These are phyloP conservation scores for Trichomonas vaginalis DNA, from an alignment of 208 protist genomes.

Conservation along the genomic window DNA sequence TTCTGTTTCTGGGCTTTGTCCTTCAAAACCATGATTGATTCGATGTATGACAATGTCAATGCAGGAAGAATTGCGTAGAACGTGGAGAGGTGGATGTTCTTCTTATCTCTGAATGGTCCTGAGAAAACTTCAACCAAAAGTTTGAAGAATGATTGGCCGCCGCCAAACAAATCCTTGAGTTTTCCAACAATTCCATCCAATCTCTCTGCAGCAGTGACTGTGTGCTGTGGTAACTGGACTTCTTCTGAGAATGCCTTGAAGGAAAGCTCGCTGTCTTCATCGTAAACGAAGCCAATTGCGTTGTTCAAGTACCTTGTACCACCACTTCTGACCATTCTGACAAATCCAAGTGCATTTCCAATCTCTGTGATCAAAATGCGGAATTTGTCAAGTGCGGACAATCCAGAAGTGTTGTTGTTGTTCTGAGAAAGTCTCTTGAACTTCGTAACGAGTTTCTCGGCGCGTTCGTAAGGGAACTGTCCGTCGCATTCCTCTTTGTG, in stretches of 20 bases:
- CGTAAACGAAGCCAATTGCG: conserved; percentile 21
- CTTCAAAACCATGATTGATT: conserved; percentile 70
- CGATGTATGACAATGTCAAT: conserved; percentile 69
- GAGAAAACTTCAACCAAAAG: conserved; percentile 69
- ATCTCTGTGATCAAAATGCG: conserved; percentile 80
- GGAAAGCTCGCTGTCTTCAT: neutral
- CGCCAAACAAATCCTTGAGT: conserved; percentile 62
- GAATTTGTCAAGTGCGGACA: conserved; percentile 22
- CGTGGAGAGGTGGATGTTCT: conserved; percentile 62
- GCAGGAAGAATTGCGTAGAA: conserved; percentile 82
- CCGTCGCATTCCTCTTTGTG: conserved; percentile 35
- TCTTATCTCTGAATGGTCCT: neutral
- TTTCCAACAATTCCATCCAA: conserved; percentile 41
- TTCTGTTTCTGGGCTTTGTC: conserved; percentile 67
- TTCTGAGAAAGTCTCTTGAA: conserved; percentile 63
- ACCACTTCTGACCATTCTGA: conserved; percentile 66
- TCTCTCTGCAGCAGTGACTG: neutral
- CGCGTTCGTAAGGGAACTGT: conserved; percentile 63
- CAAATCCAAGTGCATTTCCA: conserved; percentile 85
- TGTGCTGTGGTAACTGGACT: neutral
- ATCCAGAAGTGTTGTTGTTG: neutral
- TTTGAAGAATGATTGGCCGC: conserved; percentile 76
- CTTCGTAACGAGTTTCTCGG: conserved; percentile 66
- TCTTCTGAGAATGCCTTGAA: conserved; percentile 11
- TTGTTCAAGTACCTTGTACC: conserved; percentile 27